These are phyloP conservation scores for Canavalia ensiformis DNA, from an alignment of 306 rosid species.

Conservation along the genomic window DNA sequence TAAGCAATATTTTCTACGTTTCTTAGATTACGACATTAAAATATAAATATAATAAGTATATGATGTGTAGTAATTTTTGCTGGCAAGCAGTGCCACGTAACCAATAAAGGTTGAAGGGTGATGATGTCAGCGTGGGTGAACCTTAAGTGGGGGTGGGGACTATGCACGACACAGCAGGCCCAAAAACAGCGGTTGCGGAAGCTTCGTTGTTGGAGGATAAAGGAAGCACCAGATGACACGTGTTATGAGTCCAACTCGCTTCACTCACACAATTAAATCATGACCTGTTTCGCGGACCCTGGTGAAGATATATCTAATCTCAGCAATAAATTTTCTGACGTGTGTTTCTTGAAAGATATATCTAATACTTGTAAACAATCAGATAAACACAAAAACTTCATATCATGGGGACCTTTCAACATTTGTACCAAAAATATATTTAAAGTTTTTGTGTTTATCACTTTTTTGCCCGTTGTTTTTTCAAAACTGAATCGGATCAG, in stretches of 20 bases:
- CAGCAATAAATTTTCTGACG: slow-evolving; percentile 8
- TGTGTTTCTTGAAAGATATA: background rate
- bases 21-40: no score
- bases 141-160: background rate
- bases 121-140: slow-evolving; percentile 21
- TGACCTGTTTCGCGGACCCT: background rate
- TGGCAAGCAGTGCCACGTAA: slow-evolving; percentile 24
- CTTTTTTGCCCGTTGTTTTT: no score
- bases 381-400: background rate
- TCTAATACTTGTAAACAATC: background rate
- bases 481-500: no score
- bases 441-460: no score
- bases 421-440: background rate
- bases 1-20: no score
- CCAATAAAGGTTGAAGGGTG: background rate
- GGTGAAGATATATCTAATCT: background rate
- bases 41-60: no score
- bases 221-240: background rate
- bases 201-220: background rate
- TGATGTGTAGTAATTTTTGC: background rate
- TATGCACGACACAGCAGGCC: background rate
- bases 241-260: background rate
- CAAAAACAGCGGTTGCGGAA: slow-evolving; percentile 17
- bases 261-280: background rate
- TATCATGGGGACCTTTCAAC: background rate